Evolutionary conservation across 2,329 filamentous ascomycete genomes (phyloP).

Genomic region (Trichoderma hamatum): DNA sequence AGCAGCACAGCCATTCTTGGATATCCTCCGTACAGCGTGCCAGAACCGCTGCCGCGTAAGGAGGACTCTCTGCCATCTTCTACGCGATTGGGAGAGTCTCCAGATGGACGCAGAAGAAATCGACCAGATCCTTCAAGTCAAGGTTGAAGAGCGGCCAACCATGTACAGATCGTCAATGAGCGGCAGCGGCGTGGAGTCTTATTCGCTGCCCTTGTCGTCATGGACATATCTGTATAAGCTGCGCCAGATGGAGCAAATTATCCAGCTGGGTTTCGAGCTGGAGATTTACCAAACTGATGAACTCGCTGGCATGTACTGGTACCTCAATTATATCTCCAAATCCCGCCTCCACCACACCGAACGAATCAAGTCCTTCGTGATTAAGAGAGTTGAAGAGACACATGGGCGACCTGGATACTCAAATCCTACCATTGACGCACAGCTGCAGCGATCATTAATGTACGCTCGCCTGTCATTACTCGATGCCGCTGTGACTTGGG

Average conservation of each 20-base stretch:
- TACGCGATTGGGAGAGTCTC: constrained; percentile 80
- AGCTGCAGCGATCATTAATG: constrained; percentile 53
- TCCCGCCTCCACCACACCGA: constrained; percentile 70
- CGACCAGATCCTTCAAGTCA: constrained; percentile 66
- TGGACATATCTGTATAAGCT: constrained; percentile 93
- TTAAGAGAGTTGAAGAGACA: constrained; percentile 43
- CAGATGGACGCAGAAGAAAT: constrained; percentile 80
- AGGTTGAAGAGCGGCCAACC: constrained; percentile 64
- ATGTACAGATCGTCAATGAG: constrained; percentile 46
- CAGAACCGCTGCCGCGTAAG: constrained; percentile 89
- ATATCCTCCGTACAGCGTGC: constrained; percentile 80
- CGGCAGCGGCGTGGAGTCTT: constrained; percentile 54
- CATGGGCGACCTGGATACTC: constrained; percentile 26
- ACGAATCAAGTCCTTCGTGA: constrained; percentile 69
- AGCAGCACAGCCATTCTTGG: constrained; percentile 73
- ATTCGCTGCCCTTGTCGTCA: constrained; percentile 75
- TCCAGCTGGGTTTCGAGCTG: constrained; percentile 93
- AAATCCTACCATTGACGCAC: constrained; percentile 42
- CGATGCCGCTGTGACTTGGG: constrained; percentile 65
- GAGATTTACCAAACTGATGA: constrained; percentile 88
- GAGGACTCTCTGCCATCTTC: constrained; percentile 83
- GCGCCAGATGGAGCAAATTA: constrained; percentile 80
- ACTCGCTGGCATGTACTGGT: constrained; percentile 87
- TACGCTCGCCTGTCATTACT: constrained; percentile 64
- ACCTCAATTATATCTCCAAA: constrained; percentile 73